These are phyloP conservation scores for Fonsecaea erecta DNA, from an alignment of 2,329 filamentous ascomycete species.

Conservation along the genomic window DNA sequence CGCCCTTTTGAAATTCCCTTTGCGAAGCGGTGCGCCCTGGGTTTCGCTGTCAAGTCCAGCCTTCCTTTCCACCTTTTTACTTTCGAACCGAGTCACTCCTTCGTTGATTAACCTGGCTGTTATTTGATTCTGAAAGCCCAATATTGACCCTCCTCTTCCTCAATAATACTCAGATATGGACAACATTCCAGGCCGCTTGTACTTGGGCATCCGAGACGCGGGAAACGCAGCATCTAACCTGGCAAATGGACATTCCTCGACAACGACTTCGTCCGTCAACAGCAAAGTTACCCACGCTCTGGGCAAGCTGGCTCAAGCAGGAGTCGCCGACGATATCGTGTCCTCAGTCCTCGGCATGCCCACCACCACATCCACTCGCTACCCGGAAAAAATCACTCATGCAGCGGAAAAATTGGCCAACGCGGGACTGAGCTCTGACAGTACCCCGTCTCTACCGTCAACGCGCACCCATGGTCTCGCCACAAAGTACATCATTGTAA, in stretches of 20 bases:
- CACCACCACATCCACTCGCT: conserved; percentile 17
- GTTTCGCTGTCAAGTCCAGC: conserved; percentile 11
- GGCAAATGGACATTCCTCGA: neutral
- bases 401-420: conserved; percentile 20
- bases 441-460: neutral
- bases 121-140: neutral
- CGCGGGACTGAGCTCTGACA: conserved; percentile 24
- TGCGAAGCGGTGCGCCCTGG: conserved; percentile 13
- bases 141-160: neutral
- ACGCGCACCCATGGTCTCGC: conserved; percentile 20
- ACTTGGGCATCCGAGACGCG: conserved; percentile 12
- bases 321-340: conserved; percentile 23
- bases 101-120: conserved; percentile 1
- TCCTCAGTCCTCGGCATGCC: conserved; percentile 9
- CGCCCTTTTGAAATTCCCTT: conserved; percentile 10
- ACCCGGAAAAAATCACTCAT: conserved; percentile 28
- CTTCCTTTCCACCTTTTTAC: conserved; percentile 11
- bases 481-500: conserved; percentile 29
- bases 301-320: conserved; percentile 27
- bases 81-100: conserved; percentile 16
- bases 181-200: conserved; percentile 18
- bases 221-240: conserved; percentile 16
- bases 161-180: conserved; percentile 17
- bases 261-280: conserved; percentile 18
- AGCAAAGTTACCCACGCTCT: conserved; percentile 27